These are phyloP conservation scores for Camellia japonica DNA, from an alignment of 148 eudicot species.

Conservation along the genomic window DNA sequence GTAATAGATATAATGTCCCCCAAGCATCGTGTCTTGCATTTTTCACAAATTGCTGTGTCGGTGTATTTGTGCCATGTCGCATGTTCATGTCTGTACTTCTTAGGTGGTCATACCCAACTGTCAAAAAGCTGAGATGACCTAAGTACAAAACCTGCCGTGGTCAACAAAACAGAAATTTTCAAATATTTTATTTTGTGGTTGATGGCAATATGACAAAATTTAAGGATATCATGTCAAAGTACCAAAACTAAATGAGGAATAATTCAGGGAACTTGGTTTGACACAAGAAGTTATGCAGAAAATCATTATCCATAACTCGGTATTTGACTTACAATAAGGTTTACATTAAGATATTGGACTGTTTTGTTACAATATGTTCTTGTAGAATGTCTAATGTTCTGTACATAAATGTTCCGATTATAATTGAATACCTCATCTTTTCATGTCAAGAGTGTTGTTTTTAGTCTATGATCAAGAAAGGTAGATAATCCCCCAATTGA, in stretches of 20 bases:
- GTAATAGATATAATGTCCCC: too few species aligned
- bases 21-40: too few species aligned
- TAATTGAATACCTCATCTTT: background rate
- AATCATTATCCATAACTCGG: slow-evolving; percentile 3
- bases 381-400: too few species aligned
- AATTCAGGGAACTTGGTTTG: slow-evolving; percentile 9
- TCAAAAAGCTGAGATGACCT: background rate
- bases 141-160: background rate
- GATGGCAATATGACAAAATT: background rate
- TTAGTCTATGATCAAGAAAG: background rate
- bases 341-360: background rate
- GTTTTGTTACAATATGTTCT: too few species aligned
- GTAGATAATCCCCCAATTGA: background rate
- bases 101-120: background rate
- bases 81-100: too few species aligned
- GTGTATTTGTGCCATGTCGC: too few species aligned
- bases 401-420: background rate
- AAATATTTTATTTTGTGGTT: background rate
- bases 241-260: background rate
- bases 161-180: background rate
- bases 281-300: background rate
- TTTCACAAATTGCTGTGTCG: too few species aligned
- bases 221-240: background rate
- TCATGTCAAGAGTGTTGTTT: background rate
- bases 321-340: background rate